Percentiles rank a stretch among this genome's conserved stretches.
Conservation (phyloP, 352 stramenopile genomes). For the Globisporangium solare region DNA sequence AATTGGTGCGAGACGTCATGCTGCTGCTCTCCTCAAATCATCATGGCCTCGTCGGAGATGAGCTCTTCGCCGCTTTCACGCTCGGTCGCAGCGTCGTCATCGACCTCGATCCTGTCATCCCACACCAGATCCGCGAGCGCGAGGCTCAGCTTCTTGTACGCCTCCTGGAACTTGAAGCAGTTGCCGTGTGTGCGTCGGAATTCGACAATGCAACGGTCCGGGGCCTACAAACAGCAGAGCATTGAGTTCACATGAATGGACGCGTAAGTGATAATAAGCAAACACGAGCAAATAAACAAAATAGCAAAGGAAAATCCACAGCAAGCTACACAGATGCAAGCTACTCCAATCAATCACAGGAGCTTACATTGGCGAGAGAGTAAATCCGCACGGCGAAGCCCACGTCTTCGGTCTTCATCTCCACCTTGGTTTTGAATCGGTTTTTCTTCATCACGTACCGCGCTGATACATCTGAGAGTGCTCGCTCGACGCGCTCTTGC, state of each 20-base stretch:
- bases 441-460: slow-evolving; percentile 50
- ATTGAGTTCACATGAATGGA: not conserved
- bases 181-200: slow-evolving; percentile 66
- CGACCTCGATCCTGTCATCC: slow-evolving; percentile 27
- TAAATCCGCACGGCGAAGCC: slow-evolving; percentile 60
- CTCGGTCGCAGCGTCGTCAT: slow-evolving; percentile 19
- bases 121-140: slow-evolving; percentile 53
- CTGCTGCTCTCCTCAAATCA: slow-evolving; percentile 43
- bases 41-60: slow-evolving; percentile 77
- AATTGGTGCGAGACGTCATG: not conserved
- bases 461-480: slow-evolving; percentile 41
- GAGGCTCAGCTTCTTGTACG: slow-evolving; percentile 61
- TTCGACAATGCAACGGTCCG: slow-evolving; percentile 58
- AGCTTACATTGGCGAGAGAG: slow-evolving; percentile 65
- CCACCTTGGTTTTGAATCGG: slow-evolving; percentile 74
- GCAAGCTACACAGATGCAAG: slow-evolving; percentile 14
- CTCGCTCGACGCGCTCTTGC: slow-evolving; percentile 50
- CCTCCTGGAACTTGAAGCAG: slow-evolving; percentile 70
- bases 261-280: slow-evolving; percentile 4
- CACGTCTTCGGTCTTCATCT: slow-evolving; percentile 50
- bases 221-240: slow-evolving; percentile 17
- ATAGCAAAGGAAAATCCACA: slow-evolving; percentile 3
- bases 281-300: slow-evolving; percentile 3
- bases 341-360: slow-evolving; percentile 17
- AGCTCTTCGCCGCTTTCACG: slow-evolving; percentile 53